A percentile compares a stretch with the other conserved stretches of the same genome.
phyloP scores from a whole-genome alignment of 169 alveolate species.

The Cystoisospora suis region DNA sequence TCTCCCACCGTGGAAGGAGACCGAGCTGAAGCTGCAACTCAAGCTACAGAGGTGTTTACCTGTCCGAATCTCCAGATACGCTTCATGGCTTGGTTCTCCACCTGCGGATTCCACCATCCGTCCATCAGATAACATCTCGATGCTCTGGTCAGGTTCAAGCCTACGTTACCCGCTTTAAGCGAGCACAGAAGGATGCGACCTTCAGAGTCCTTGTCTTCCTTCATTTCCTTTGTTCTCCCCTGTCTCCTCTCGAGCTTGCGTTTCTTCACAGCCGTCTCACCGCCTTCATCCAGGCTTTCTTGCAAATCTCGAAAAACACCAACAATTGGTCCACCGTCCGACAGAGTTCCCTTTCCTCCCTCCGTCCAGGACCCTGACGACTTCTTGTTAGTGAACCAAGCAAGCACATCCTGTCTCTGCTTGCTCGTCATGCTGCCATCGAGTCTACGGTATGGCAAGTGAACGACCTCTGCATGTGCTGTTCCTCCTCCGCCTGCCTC shows the following conservation, averaged over 20 bases:
- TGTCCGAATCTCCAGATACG: slow-evolving; percentile 95
- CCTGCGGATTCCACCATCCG: slow-evolving; percentile 93
- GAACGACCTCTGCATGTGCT: neutral
- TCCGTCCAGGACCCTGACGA: neutral
- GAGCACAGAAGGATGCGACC: slow-evolving; percentile 80
- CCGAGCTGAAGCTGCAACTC: too few species aligned
- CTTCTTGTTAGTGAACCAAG: slow-evolving; percentile 25
- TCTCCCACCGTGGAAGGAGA: too few species aligned
- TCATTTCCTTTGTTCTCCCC: slow-evolving; percentile 9
- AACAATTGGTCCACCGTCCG: neutral
- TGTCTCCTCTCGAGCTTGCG: slow-evolving; percentile 64
- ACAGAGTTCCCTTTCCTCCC: neutral
- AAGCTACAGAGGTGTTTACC: too few species aligned
- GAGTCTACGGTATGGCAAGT: slow-evolving; percentile 64
- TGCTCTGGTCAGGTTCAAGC: slow-evolving; percentile 84
- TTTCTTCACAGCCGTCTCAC: slow-evolving; percentile 56
- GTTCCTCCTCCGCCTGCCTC: neutral
- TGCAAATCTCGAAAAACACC: neutral
- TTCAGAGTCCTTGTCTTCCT: slow-evolving; percentile 64
- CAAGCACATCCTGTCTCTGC: slow-evolving; percentile 66
- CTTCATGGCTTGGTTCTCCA: slow-evolving; percentile 92
- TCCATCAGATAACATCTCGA: slow-evolving; percentile 83
- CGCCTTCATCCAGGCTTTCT: neutral
- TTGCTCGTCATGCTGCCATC: slow-evolving; percentile 71
- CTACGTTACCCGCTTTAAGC: slow-evolving; percentile 89